These are phyloP conservation scores for Pachysolen tannophilus DNA, from an alignment of 805 yeast species.

Conservation along the genomic window DNA sequence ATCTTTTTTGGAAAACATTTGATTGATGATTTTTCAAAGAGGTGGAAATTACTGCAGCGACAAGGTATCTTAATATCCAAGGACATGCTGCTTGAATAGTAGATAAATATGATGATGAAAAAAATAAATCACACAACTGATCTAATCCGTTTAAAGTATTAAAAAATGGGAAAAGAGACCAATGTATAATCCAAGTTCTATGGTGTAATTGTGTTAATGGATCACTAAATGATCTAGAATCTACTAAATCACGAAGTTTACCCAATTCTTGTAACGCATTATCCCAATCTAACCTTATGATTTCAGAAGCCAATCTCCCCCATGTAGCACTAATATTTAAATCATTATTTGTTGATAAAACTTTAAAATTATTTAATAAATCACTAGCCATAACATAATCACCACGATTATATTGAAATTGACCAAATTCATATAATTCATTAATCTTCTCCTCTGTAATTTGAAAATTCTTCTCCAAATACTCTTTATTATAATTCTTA, in stretches of 20 bases:
- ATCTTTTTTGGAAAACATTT: conserved; percentile 37
- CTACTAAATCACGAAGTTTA: conserved; percentile 50
- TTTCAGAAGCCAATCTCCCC: conserved; percentile 61
- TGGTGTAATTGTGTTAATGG: conserved; percentile 53
- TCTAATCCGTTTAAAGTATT: conserved; percentile 44
- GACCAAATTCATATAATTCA: conserved; percentile 49
- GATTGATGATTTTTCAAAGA: conserved; percentile 22
- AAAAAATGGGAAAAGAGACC: conserved; percentile 60
- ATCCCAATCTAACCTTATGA: conserved; percentile 44
- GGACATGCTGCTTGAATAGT: conserved; percentile 68
- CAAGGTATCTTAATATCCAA: conserved; percentile 60
- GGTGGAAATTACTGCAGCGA: conserved; percentile 47
- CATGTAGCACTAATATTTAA: conserved; percentile 51
- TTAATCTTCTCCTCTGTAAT: conserved; percentile 41
- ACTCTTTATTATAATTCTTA: conserved; percentile 42
- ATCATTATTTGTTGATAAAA: conserved; percentile 43
- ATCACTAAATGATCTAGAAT: conserved; percentile 43
- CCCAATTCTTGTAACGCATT: conserved; percentile 44
- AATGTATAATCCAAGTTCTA: conserved; percentile 63
- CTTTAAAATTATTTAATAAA: conserved; percentile 47
- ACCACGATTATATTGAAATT: conserved; percentile 56
- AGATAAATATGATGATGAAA: conserved; percentile 51
- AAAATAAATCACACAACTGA: conserved; percentile 46
- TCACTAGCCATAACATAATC: conserved; percentile 54
- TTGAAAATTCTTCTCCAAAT: conserved; percentile 34